Conservation (phyloP, 179 eudicot species). For the Carnegiea gigantea region DNA sequence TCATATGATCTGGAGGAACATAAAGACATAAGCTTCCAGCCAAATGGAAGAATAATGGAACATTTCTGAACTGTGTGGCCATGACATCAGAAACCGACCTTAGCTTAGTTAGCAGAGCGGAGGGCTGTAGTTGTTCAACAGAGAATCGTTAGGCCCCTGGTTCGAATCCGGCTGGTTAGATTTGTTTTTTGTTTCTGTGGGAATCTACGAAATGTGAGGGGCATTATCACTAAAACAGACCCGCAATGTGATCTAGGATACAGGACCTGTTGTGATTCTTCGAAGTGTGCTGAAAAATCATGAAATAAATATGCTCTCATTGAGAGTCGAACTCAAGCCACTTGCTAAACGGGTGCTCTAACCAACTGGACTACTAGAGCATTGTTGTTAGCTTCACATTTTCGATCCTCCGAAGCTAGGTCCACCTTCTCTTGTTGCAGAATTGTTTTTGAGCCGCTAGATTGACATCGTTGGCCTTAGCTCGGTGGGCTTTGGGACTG, state of each 20-base stretch:
- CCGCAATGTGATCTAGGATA: too few relatives aligned
- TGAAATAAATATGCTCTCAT: neutral
- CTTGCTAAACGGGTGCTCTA: neutral
- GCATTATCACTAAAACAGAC: too few relatives aligned
- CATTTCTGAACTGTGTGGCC: neutral
- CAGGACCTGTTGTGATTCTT: too few relatives aligned
- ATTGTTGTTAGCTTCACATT: neutral
- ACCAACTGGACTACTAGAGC: neutral
- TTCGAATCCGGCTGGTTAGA: conserved; percentile 92
- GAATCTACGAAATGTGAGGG: neutral
- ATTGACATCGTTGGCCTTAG: neutral
- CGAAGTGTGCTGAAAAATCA: too few relatives aligned
- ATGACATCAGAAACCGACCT: neutral
- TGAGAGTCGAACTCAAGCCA: neutral
- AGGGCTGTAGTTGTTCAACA: conserved; percentile 5
- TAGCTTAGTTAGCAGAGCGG: conserved; percentile 1
- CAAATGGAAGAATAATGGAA: neutral
- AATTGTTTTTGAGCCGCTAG: neutral
- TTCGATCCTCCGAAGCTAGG: neutral
- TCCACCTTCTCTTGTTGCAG: neutral
- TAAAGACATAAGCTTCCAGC: too few relatives aligned
- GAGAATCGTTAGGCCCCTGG: conserved; percentile 71
- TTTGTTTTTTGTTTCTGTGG: neutral
- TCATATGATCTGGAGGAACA: neutral
- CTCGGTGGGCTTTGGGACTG: neutral